Evolutionary conservation across 2,329 filamentous ascomycete species (phyloP).

Genomic region (Sarocladium kiliense): DNA sequence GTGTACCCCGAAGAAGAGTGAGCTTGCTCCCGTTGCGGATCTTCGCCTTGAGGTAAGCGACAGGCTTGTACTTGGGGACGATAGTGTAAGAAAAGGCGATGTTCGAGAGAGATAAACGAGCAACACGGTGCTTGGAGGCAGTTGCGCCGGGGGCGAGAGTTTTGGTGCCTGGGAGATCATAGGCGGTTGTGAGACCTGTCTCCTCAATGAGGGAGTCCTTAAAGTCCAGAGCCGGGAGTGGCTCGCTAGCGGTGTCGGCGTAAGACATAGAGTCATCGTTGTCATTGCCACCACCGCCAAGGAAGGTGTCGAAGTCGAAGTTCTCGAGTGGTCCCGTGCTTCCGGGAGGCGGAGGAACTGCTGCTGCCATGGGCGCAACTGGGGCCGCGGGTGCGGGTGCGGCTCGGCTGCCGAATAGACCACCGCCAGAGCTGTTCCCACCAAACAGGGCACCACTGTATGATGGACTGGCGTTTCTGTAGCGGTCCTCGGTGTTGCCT

Average conservation of each 20-base stretch:
- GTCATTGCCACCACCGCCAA: background rate
- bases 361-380: background rate
- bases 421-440: background rate
- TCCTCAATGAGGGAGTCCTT: conserved; percentile 52
- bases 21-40: conserved; percentile 51
- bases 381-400: background rate
- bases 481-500: background rate
- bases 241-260: background rate
- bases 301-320: background rate
- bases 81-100: conserved; percentile 52
- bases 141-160: conserved; percentile 47
- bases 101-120: conserved; percentile 44
- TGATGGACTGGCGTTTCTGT: background rate
- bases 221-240: conserved; percentile 20
- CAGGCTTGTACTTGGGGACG: conserved; percentile 55
- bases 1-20: conserved; percentile 49
- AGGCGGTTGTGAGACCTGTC: conserved; percentile 54
- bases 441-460: background rate
- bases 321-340: background rate
- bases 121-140: conserved; percentile 54
- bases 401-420: background rate
- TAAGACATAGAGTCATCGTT: background rate
- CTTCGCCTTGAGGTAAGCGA: conserved; percentile 54
- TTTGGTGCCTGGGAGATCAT: conserved; percentile 54
- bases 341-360: background rate